Conservation (phyloP, 1,284 basidiomycete species). For the Puccinia novopanici region DNA sequence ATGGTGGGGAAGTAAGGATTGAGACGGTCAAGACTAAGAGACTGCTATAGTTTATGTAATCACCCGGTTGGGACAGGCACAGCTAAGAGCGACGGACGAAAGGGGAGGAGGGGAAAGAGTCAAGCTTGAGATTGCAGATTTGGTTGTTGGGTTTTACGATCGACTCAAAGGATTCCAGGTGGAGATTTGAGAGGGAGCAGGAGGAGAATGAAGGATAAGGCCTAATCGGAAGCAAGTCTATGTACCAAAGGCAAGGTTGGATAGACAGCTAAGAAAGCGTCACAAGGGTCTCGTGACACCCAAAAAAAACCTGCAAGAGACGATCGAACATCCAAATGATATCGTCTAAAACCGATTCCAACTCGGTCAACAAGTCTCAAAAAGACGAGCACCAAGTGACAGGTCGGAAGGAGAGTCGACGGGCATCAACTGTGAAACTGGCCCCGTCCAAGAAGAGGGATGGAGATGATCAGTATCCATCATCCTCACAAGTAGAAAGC, state of each 20-base stretch:
- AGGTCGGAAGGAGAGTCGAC: too few relatives aligned
- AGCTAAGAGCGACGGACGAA: not conserved
- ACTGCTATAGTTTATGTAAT: conserved; percentile 6
- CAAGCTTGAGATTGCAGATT: not conserved
- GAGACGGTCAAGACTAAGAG: not conserved
- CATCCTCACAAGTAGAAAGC: too few relatives aligned
- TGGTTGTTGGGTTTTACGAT: not conserved
- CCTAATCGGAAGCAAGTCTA: not conserved
- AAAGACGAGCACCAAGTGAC: not conserved
- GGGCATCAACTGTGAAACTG: not conserved
- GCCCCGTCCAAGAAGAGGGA: not conserved
- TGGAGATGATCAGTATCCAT: too few relatives aligned
- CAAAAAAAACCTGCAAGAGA: not conserved
- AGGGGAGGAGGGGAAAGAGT: not conserved
- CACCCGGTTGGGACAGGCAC: not conserved
- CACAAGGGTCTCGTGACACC: not conserved
- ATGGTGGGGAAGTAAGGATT: not conserved
- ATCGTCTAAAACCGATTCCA: not conserved
- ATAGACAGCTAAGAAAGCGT: not conserved
- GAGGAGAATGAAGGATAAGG: too few relatives aligned
- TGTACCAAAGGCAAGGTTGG: not conserved
- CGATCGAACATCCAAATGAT: not conserved
- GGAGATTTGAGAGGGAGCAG: too few relatives aligned
- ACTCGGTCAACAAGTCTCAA: not conserved
- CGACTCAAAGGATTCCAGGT: not conserved